Percentiles rank a stretch among this genome's conserved stretches.
phyloP scores from a whole-genome alignment of 2,329 filamentous ascomycete species.

The Zymoseptoria passerinii region DNA sequence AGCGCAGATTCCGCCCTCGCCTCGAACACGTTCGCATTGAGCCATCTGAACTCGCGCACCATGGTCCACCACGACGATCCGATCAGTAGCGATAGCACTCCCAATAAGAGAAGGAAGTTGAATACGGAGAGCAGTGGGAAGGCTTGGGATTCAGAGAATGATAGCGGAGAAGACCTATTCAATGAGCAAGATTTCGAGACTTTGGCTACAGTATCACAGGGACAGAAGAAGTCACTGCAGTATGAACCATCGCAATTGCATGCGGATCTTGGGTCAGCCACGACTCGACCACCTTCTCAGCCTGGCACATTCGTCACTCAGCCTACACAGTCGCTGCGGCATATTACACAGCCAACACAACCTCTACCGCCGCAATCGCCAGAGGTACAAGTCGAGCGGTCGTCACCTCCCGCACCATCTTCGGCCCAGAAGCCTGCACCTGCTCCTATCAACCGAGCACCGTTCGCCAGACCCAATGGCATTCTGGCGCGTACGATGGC shows the following conservation, averaged over 20 bases:
- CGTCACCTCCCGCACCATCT: constrained; percentile 51
- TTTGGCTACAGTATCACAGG: constrained; percentile 30
- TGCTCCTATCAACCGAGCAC: constrained; percentile 17
- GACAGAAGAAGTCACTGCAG: constrained; percentile 17
- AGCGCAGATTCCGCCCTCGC: not conserved
- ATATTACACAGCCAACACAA: constrained; percentile 52
- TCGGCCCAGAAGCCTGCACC: constrained; percentile 30
- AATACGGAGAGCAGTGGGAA: constrained; percentile 10
- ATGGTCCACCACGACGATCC: constrained; percentile 29
- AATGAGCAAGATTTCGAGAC: constrained; percentile 45
- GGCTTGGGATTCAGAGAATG: constrained; percentile 32
- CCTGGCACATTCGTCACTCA: constrained; percentile 41
- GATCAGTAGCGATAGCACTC: constrained; percentile 26
- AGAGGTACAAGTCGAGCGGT: constrained; percentile 74
- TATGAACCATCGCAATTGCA: constrained; percentile 16
- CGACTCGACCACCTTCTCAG: constrained; percentile 7
- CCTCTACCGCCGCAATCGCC: constrained; percentile 38
- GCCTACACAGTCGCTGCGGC: constrained; percentile 34
- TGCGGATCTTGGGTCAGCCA: constrained; percentile 13
- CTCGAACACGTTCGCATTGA: not conserved
- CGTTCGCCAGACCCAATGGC: constrained; percentile 27
- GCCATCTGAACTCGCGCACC: not conserved
- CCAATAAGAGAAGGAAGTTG: constrained; percentile 29
- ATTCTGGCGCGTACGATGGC: constrained; percentile 58
- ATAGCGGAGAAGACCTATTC: constrained; percentile 39